Conservation (phyloP, 176 grass and related monocot species). For the Stipa capillata region DNA sequence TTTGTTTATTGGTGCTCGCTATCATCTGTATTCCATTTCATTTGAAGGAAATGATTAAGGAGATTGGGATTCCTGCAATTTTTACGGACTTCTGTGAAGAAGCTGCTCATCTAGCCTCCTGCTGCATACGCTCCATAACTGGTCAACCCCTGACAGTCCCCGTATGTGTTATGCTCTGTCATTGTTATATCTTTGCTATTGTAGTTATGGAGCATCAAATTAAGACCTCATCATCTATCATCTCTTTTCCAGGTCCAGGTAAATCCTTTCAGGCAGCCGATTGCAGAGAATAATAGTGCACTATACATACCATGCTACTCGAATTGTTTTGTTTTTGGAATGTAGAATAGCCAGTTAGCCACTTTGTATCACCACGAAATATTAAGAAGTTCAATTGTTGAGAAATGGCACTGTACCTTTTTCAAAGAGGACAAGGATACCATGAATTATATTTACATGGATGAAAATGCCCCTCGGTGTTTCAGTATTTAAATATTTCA, state of each 20-base stretch:
- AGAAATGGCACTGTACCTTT: not conserved
- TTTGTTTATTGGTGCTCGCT: not conserved
- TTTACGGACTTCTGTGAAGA: slow-evolving; percentile 98
- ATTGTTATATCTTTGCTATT: not conserved
- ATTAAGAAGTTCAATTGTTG: not conserved
- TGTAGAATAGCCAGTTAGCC: slow-evolving; percentile 24
- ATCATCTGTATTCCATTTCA: not conserved
- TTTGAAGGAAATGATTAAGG: slow-evolving; percentile 63
- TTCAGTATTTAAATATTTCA: not conserved
- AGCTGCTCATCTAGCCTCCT: slow-evolving; percentile 85
- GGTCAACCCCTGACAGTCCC: slow-evolving; percentile 49
- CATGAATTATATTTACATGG: slow-evolving; percentile 6
- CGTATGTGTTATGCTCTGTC: slow-evolving; percentile 37
- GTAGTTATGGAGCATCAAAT: not conserved
- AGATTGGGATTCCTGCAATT: slow-evolving; percentile 53
- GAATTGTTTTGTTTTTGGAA: slow-evolving; percentile 84
- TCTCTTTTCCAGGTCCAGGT: slow-evolving; percentile 57
- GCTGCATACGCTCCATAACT: slow-evolving; percentile 58
- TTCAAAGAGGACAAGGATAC: not conserved
- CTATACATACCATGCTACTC: slow-evolving; percentile 84
- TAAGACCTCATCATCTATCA: not conserved
- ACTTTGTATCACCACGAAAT: not conserved
- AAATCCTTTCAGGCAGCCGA: slow-evolving; percentile 93
- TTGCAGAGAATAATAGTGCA: slow-evolving; percentile 56
- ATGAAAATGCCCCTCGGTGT: not conserved